Base-by-base conservation (phyloP, 768 basidiomycete genomes). In the Hypsizygus marmoreus region DNA sequence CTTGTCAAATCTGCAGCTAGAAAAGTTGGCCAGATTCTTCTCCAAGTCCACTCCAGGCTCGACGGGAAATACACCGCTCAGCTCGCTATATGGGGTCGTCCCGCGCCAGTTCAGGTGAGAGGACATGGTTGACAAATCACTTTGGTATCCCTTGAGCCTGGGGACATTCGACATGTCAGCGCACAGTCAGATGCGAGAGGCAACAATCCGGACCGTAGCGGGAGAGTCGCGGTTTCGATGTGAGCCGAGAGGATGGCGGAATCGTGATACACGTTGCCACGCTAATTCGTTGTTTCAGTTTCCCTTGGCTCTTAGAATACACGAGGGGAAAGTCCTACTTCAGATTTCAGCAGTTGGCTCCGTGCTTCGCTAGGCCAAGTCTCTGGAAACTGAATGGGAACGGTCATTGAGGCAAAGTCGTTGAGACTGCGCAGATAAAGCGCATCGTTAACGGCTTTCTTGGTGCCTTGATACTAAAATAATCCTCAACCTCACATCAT, bases 201-300 rank as follows among this genome's bases (percentile, higher is more conserved):
- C 22, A 53, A 22, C 30, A 17, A 24, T 40, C 22, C 57, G 48
- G 52, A 84, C 84, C 85, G 77, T 38, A 82, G 56, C 2, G 82
- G 80, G 22, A 85, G 65, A 3, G 84, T 86, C 26, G 67, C 69
- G 16, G 71, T 77, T 50, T 86, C 82, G 10, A 86, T 63, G 49
- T 82, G 74, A 26, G 80, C 60, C 1, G 85, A 79, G 13, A 86
- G 59, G 34, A 86, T 61, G 10, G 83, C 81, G 10, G 84, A 83
- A 17, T 68, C 67, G 34, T 78, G 74, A 60, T 81, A 84, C 4
- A 63, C 41, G 37, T 62, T 66, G 24, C 62, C 51, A 14, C 45
- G 43, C 72, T 75, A 50, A 40, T 30, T 20, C 11, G 14, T 13
- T 20, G 4, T 12, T 32, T 23, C 1, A 25, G 17, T 22, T 11